Percentiles rank a stretch among this genome's conserved stretches.
These are phyloP conservation scores for Emericellopsis terricola DNA, from an alignment of 495 filamentous ascomycete species.

Conservation along the genomic window DNA sequence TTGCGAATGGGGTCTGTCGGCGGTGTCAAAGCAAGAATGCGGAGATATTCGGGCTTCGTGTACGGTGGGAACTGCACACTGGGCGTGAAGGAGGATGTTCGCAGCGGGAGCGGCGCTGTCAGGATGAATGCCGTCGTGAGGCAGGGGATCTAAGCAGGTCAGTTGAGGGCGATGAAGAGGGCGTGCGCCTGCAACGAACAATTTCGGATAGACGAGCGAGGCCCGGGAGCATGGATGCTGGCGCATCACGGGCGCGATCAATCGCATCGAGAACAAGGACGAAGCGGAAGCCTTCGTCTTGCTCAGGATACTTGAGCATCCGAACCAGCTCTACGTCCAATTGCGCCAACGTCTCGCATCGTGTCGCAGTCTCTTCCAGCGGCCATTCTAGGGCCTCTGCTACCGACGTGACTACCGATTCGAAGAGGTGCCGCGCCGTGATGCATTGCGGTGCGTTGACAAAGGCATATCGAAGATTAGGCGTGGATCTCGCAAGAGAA, in stretches of 20 bases:
- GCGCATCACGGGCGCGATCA: conserved; percentile 67
- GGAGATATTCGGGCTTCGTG: conserved; percentile 55
- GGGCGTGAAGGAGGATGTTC: conserved; percentile 49
- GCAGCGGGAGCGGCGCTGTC: conserved; percentile 54
- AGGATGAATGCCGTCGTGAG: conserved; percentile 66
- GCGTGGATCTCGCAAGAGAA: conserved; percentile 4
- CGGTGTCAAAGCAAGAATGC: conserved; percentile 40
- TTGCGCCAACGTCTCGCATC: conserved; percentile 62
- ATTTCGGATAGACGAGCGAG: conserved; percentile 16
- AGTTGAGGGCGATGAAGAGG: too few relatives aligned
- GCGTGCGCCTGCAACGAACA: conserved; percentile 4
- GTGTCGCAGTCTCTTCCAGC: conserved; percentile 17
- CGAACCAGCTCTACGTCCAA: conserved; percentile 51
- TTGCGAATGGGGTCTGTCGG: conserved; percentile 1
- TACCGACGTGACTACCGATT: conserved; percentile 38
- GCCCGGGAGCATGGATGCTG: conserved; percentile 66
- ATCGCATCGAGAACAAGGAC: conserved; percentile 84
- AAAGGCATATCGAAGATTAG: conserved; percentile 41
- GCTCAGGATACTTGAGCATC: conserved; percentile 29
- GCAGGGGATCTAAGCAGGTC: conserved; percentile 77
- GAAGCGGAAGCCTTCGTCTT: conserved; percentile 29
- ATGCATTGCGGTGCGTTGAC: conserved; percentile 74
- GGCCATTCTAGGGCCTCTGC: conserved; percentile 25
- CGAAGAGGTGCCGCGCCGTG: conserved; percentile 72
- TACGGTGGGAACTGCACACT: conserved; percentile 79